Evolutionary conservation across 1,284 basidiomycete species (phyloP).

Genomic region (Marasmius sp.): DNA sequence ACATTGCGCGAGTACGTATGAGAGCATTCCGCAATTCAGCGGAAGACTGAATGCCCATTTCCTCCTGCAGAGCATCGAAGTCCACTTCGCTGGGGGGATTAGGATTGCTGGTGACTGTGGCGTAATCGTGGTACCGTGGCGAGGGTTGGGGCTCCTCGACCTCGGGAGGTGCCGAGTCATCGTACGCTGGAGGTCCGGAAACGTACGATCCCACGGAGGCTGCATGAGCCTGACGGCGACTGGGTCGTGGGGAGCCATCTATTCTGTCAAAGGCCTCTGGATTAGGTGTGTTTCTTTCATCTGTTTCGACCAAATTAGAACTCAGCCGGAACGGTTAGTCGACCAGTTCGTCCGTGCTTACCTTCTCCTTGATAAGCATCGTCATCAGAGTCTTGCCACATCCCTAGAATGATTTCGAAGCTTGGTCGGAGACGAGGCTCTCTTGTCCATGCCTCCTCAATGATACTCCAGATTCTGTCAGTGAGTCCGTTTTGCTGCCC

Average conservation of each 20-base stretch:
- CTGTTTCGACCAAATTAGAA: no score
- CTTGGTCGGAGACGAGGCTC: slow-evolving; percentile 22
- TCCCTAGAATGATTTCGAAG: slow-evolving; percentile 19
- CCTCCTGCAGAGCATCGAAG: neutral
- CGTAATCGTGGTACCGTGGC: neutral
- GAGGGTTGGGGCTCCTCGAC: neutral
- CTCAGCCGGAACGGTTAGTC: no score
- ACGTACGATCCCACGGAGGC: no score
- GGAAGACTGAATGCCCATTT: neutral
- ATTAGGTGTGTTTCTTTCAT: no score
- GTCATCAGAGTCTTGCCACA: slow-evolving; percentile 8
- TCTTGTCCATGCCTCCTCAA: slow-evolving; percentile 25
- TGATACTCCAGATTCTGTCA: slow-evolving; percentile 21
- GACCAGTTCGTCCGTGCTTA: no score
- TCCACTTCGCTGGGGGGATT: neutral
- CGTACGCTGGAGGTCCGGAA: neutral
- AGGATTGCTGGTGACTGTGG: neutral
- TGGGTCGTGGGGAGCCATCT: no score
- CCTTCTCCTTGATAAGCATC: neutral
- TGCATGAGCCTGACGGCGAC: no score
- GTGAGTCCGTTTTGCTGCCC: slow-evolving; percentile 15
- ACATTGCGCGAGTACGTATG: no score
- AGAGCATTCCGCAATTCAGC: neutral
- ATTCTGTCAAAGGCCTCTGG: no score
- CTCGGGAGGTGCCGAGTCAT: neutral